A percentile compares a stretch with the other conserved stretches of the same genome.
Evolutionary conservation across 73 alveolate species (phyloP).

Genomic region (Paramecium biaurelia): DNA sequence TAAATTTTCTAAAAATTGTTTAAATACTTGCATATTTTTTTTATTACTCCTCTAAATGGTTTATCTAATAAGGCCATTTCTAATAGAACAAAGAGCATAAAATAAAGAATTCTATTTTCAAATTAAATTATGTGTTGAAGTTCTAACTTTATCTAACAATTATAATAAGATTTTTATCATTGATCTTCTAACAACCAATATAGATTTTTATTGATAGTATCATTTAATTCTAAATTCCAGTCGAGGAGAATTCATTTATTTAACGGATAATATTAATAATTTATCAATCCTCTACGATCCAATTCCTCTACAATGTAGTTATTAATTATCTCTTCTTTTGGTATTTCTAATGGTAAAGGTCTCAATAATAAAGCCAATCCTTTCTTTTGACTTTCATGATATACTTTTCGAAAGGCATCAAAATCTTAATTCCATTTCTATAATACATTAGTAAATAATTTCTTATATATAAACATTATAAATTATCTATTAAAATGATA

Average conservation of each 20-base stretch:
- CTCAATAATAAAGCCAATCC: background rate
- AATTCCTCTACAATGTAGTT: background rate
- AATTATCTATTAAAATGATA: background rate
- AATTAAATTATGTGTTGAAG: constrained; percentile 74
- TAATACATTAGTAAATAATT: background rate
- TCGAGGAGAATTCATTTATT: constrained; percentile 16
- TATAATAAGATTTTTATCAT: background rate
- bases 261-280: constrained; percentile 25
- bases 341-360: background rate
- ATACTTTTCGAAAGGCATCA: background rate
- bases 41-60: constrained; percentile 84
- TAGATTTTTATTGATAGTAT: background rate
- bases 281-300: constrained; percentile 27
- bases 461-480: background rate
- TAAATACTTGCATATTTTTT: constrained; percentile 48
- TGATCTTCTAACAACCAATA: background rate
- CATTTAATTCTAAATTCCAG: background rate
- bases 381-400: background rate
- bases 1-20: background rate
- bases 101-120: constrained; percentile 91
- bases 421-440: background rate
- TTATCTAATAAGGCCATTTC: constrained; percentile 79
- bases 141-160: constrained; percentile 39
- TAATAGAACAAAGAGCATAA: constrained; percentile 78
- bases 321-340: background rate